phyloP scores from a whole-genome alignment of 2,329 filamentous ascomycete genomes.

The Leptographium procerum region DNA sequence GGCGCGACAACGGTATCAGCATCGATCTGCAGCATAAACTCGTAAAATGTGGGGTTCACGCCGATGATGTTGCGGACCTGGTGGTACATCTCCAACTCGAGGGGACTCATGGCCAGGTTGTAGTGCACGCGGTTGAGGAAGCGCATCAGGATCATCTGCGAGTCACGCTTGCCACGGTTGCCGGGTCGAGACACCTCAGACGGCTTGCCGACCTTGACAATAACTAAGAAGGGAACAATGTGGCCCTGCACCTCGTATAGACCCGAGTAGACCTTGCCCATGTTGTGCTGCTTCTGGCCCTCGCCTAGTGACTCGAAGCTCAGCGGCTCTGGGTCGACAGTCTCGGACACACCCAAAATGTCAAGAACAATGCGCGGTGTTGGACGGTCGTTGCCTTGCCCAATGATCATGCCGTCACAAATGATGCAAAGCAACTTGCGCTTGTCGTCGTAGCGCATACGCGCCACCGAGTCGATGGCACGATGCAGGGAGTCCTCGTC shows the following conservation, averaged over 20 bases:
- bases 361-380: slow-evolving; percentile 94
- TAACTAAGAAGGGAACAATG: slow-evolving; percentile 92
- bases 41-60: slow-evolving; percentile 96
- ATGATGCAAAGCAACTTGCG: slow-evolving; percentile 87
- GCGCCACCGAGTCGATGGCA: slow-evolving; percentile 89
- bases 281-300: slow-evolving; percentile 95
- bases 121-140: slow-evolving; percentile 99
- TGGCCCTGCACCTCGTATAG: slow-evolving; percentile 96
- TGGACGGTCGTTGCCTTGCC: slow-evolving; percentile 91
- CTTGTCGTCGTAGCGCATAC: slow-evolving; percentile 97
- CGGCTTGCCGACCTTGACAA: slow-evolving; percentile 96
- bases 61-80: slow-evolving; percentile 98
- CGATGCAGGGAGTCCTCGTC: slow-evolving; percentile 94
- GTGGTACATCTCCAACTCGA: slow-evolving; percentile 97
- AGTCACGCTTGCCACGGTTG: slow-evolving; percentile 98
- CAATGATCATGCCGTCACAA: slow-evolving; percentile 99
- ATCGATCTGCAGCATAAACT: slow-evolving; percentile 92
- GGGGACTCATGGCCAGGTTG: slow-evolving; percentile 87
- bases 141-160: slow-evolving; percentile 95
- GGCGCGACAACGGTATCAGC: slow-evolving; percentile 88
- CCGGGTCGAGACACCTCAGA: slow-evolving; percentile 90
- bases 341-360: slow-evolving; percentile 89
- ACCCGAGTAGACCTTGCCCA: slow-evolving; percentile 97
- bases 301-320: slow-evolving; percentile 96
- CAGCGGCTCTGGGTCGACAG: slow-evolving; percentile 85